phyloP scores from a whole-genome alignment of 352 stramenopile species.

The Globisporangium yorkense region DNA sequence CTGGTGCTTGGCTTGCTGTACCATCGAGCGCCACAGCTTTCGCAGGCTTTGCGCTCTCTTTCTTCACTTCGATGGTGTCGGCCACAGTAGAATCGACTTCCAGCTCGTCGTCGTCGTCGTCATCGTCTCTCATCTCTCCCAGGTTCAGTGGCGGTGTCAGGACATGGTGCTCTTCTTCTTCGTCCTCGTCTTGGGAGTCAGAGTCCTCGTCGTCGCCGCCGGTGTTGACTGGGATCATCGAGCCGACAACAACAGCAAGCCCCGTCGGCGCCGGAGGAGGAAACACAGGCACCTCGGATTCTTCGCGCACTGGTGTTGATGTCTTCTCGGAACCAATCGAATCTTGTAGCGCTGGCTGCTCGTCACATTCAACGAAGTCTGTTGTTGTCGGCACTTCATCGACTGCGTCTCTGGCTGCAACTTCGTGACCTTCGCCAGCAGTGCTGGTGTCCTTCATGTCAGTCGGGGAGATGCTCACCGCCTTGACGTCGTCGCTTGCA shows the following conservation, averaged over 20 bases:
- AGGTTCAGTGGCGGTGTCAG: constrained; percentile 14
- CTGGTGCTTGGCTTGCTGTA: neutral
- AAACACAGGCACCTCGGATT: neutral
- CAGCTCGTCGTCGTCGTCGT: constrained; percentile 47
- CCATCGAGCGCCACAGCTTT: neutral
- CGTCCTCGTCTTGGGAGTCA: constrained; percentile 27
- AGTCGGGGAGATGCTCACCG: too few species aligned
- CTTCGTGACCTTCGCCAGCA: neutral
- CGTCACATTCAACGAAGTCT: neutral
- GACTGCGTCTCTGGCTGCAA: neutral
- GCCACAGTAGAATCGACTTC: constrained; percentile 33
- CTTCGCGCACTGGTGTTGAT: neutral
- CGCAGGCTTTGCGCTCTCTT: neutral
- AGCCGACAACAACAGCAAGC: constrained; percentile 7
- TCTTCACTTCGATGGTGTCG: constrained; percentile 15
- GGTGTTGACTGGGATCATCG: constrained; percentile 8
- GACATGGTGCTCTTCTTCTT: constrained; percentile 9
- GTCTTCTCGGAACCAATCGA: neutral
- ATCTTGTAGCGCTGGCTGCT: neutral
- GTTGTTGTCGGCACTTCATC: neutral
- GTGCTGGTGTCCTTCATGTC: too few species aligned
- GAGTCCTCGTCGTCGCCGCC: constrained; percentile 9
- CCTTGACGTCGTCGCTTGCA: too few species aligned
- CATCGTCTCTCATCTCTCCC: constrained; percentile 6
- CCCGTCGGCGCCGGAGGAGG: constrained; percentile 8